Evolutionary conservation across 2,329 filamentous ascomycete genomes (phyloP), one percentile per base, ranked within the genome.

Genomic region (Aureobasidium lini): DNA sequence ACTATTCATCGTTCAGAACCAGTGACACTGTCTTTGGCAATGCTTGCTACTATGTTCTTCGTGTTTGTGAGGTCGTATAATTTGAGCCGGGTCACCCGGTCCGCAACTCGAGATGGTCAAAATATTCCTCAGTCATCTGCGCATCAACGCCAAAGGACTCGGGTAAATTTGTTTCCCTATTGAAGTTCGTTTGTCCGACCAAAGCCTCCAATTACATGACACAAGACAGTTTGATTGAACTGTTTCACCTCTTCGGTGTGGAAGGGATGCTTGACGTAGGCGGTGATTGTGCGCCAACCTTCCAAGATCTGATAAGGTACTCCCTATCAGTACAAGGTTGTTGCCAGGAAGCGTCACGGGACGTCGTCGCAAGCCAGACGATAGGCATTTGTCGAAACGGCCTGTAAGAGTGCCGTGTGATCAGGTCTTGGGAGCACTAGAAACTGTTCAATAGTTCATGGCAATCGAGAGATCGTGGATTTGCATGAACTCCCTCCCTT

Each of bases 331-430:
- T 53, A 43, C 49, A 13, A 32, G 32, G 44, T 18, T 32, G n/a
- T 44, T 29, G 28, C n/a, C 5, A 10, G 37, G 11, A n/a, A 32
- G 49, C 31, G 37, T 53, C 49, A 53, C 29, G 49, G 49, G 49
- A 37, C 49, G 49, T 32, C 23, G 37, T 53, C 29, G 28, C 49
- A 42, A 53, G 37, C 37, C 49, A 31, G 32, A 36, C 49, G 49
- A 53, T 53, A 43, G 18, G 43, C 49, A 43, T 31, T 29, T 53
- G 32, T n/a, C 15, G 15, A 32, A 53, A 53, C 49, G 49, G 49
- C 49, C 23, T 42, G 37, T 23, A n/a, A n/a, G 32, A 13, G 49
- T 32, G 28, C 37, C 49, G 18, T 53, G 49, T 53, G 49, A 53
- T 43, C 49, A 42, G 23, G 6, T 43, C 49, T 34, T 43, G 47